Percentiles rank a stretch among this genome's conserved stretches.
phyloP scores from a whole-genome alignment of 768 basidiomycete genomes.

The Artomyces pyxidatus region DNA sequence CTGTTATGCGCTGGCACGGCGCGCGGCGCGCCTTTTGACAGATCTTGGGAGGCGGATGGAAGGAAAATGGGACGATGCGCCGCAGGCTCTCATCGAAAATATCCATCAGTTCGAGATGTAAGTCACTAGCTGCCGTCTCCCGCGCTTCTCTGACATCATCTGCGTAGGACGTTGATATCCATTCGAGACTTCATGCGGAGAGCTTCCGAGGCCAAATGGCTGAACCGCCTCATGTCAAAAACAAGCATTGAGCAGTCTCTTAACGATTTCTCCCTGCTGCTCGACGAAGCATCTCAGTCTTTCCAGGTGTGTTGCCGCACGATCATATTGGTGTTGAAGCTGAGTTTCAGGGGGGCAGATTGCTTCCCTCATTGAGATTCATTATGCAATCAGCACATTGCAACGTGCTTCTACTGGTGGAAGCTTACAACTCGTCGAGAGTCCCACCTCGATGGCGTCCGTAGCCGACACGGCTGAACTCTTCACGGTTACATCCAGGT shows the following conservation, averaged over 20 bases:
- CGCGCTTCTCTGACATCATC: no score
- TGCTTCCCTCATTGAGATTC: constrained; percentile 17
- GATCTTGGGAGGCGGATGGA: constrained; percentile 16
- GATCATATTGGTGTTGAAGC: neutral
- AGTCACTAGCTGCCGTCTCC: neutral
- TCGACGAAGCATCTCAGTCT: constrained; percentile 14
- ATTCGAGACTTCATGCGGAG: constrained; percentile 17
- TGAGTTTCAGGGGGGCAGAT: constrained; percentile 2
- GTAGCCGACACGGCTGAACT: neutral
- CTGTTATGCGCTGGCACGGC: constrained; percentile 12
- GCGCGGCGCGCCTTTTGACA: constrained; percentile 12
- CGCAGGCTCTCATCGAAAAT: constrained; percentile 15
- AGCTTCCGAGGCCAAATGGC: constrained; percentile 13
- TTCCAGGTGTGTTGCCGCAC: constrained; percentile 9
- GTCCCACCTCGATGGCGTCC: neutral
- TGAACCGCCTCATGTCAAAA: constrained; percentile 12
- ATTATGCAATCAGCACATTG: constrained; percentile 13
- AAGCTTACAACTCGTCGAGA: neutral
- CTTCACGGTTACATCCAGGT: neutral
- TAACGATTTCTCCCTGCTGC: constrained; percentile 5
- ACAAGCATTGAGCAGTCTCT: constrained; percentile 10
- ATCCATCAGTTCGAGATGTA: constrained; percentile 16
- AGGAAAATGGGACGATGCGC: constrained; percentile 18
- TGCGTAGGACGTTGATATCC: constrained; percentile 11
- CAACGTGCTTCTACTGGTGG: neutral